Evolutionary conservation across 495 filamentous ascomycete species (phyloP).

Genomic region (Cudoniella acicularis): DNA sequence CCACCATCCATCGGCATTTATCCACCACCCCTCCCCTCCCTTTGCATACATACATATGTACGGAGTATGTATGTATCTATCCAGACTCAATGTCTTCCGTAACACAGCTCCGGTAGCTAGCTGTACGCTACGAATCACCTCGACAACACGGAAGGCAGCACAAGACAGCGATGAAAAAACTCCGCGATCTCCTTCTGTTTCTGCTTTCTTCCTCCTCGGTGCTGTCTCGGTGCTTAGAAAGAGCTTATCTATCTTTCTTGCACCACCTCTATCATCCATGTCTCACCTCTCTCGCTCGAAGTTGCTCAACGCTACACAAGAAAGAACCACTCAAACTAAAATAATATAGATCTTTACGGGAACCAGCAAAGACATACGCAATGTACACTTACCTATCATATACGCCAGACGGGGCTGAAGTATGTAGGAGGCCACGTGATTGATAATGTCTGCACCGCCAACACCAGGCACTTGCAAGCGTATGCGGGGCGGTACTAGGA

Average conservation of each 20-base stretch:
- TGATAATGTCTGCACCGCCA: neutral
- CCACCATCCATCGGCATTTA: neutral
- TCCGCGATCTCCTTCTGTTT: neutral
- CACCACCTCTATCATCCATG: too few relatives aligned
- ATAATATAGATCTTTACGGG: neutral
- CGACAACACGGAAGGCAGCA: too few relatives aligned
- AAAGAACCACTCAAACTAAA: too few relatives aligned
- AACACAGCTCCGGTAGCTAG: too few relatives aligned
- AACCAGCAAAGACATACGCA: neutral
- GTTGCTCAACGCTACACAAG: too few relatives aligned
- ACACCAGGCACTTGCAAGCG: neutral
- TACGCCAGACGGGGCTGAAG: too few relatives aligned
- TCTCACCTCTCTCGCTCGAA: too few relatives aligned
- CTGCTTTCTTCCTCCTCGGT: neutral
- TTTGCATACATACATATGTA: neutral
- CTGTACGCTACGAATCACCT: too few relatives aligned
- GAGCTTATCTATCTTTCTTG: too few relatives aligned
- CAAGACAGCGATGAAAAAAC: neutral
- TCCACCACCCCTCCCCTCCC: neutral
- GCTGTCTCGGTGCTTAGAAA: neutral
- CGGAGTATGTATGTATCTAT: too few relatives aligned
- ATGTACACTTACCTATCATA: neutral
- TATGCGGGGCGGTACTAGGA: neutral
- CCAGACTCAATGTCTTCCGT: too few relatives aligned
- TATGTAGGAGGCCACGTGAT: neutral